phyloP scores from a whole-genome alignment of 1,284 basidiomycete species.

The Microbotryum saponariae region DNA sequence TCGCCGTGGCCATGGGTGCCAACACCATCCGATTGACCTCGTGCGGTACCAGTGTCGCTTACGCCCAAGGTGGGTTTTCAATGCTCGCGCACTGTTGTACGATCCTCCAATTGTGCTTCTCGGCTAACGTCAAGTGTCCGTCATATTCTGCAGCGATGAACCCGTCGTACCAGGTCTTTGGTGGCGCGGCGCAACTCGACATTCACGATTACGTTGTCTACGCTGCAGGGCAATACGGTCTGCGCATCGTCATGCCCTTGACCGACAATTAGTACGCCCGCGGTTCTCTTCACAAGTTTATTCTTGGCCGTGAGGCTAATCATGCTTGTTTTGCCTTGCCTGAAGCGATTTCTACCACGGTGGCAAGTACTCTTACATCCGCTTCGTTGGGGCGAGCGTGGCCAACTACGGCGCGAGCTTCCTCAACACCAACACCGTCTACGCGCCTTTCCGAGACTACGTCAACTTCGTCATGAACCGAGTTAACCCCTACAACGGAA shows the following conservation, averaged over 20 bases:
- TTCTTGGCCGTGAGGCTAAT: neutral
- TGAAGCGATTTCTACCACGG: constrained; percentile 6
- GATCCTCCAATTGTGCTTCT: too few relatives aligned
- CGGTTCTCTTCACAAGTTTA: neutral
- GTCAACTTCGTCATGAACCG: constrained; percentile 4
- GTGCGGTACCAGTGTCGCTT: constrained; percentile 17
- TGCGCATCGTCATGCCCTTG: constrained; percentile 13
- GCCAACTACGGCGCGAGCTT: constrained; percentile 12
- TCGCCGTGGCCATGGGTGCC: constrained; percentile 27
- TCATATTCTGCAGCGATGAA: too few relatives aligned
- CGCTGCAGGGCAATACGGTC: constrained; percentile 24
- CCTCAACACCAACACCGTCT: constrained; percentile 7
- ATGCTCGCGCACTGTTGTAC: too few relatives aligned
- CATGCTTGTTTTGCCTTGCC: neutral
- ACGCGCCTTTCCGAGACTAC: constrained; percentile 11
- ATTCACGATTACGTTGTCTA: constrained; percentile 17
- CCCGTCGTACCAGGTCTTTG: too few relatives aligned
- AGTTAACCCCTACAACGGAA: constrained; percentile 28
- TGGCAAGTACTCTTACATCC: constrained; percentile 21
- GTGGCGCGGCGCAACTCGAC: neutral
- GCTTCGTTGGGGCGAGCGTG: neutral
- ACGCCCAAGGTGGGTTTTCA: too few relatives aligned
- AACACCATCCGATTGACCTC: constrained; percentile 15
- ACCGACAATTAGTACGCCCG: constrained; percentile 18
- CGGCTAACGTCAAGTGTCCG: too few relatives aligned